Conservation (phyloP, 2,329 filamentous ascomycete species). For the Stemphylium vesicarium region DNA sequence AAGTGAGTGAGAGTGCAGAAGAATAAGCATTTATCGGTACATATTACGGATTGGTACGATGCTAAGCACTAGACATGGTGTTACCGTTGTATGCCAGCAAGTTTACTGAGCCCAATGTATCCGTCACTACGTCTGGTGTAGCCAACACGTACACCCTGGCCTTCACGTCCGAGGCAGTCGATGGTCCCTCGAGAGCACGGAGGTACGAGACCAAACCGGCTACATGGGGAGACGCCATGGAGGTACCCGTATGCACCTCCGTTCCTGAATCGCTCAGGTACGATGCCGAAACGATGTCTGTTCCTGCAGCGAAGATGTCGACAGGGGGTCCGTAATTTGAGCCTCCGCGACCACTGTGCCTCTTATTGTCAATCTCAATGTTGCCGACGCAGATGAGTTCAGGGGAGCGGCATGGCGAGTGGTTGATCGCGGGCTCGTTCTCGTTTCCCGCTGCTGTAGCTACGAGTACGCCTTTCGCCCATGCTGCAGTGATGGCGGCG, state of each 20-base stretch:
- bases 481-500: slow-evolving; percentile 42
- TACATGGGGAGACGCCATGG: slow-evolving; percentile 72
- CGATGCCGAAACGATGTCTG: slow-evolving; percentile 55
- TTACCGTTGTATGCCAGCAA: slow-evolving; percentile 40
- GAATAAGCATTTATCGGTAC: no score
- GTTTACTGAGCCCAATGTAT: slow-evolving; percentile 29
- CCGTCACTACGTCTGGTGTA: slow-evolving; percentile 29
- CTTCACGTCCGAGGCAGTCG: slow-evolving; percentile 28
- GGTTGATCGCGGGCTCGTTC: slow-evolving; percentile 27
- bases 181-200: slow-evolving; percentile 57
- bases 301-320: slow-evolving; percentile 49
- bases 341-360: slow-evolving; percentile 16
- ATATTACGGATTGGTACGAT: no score
- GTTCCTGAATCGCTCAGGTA: slow-evolving; percentile 50
- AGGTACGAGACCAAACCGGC: slow-evolving; percentile 73
- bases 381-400: slow-evolving; percentile 48
- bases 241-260: slow-evolving; percentile 63
- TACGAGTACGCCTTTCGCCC: slow-evolving; percentile 41
- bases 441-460: slow-evolving; percentile 48
- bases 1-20: no score
- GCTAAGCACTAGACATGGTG: not conserved
- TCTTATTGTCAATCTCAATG: slow-evolving; percentile 31
- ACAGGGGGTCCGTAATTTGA: slow-evolving; percentile 50
- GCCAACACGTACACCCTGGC: slow-evolving; percentile 33
- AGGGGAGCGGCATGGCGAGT: slow-evolving; percentile 43